These are phyloP conservation scores for Fusarium floridanum DNA, from an alignment of 2,329 filamentous ascomycete genomes.

Conservation along the genomic window DNA sequence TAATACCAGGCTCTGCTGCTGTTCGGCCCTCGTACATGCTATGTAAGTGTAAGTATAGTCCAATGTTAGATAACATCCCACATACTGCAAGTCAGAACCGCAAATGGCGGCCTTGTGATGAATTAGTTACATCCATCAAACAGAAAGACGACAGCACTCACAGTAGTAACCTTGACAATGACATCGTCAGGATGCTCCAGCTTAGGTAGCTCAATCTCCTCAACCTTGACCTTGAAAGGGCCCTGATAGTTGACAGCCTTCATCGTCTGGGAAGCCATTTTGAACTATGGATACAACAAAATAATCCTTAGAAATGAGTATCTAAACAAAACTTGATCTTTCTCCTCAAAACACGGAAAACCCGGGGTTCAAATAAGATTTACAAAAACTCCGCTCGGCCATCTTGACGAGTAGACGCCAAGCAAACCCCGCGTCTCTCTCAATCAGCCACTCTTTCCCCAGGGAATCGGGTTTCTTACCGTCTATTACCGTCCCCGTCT, in stretches of 20 bases:
- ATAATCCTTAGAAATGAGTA: neutral
- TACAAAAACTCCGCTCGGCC: neutral
- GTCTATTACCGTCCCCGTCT: neutral
- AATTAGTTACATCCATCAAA: constrained; percentile 11
- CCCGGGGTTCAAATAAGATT: neutral
- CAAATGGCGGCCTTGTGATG: constrained; percentile 61
- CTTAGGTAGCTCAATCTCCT: constrained; percentile 69
- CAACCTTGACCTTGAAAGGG: constrained; percentile 72
- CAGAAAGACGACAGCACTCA: constrained; percentile 48
- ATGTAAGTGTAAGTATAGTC: constrained; percentile 36
- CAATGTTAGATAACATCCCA: neutral
- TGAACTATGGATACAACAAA: constrained; percentile 1
- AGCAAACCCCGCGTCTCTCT: constrained; percentile 9
- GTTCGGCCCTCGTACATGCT: constrained; percentile 76
- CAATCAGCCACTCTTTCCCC: neutral
- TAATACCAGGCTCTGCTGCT: constrained; percentile 71
- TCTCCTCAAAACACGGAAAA: neutral
- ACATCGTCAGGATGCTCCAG: constrained; percentile 74
- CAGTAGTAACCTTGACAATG: constrained; percentile 75
- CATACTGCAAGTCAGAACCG: constrained; percentile 63
- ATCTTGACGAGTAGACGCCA: neutral
- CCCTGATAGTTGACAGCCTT: constrained; percentile 74
- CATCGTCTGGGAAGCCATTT: constrained; percentile 57
- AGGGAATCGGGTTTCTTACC: constrained; percentile 6
- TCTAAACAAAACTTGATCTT: neutral